Conservation (phyloP, 1,284 basidiomycete species). For the Trichosporon sp. region DNA sequence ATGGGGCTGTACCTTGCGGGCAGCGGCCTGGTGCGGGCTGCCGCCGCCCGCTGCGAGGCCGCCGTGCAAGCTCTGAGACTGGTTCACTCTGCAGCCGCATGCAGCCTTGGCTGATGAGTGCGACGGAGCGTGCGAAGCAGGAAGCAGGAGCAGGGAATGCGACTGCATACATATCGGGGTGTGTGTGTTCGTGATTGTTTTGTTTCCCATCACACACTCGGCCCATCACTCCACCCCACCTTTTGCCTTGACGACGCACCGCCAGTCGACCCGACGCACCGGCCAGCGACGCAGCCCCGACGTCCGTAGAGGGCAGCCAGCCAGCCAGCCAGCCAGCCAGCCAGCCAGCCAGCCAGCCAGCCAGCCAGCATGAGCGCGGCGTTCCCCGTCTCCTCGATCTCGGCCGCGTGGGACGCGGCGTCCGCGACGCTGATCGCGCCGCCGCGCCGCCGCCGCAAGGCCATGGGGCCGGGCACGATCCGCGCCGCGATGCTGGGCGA, state of each 20-base stretch:
- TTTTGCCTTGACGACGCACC: not conserved
- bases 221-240: not conserved
- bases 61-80: not conserved
- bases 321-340: not conserved
- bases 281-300: not conserved
- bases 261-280: not conserved
- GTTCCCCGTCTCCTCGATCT: not conserved
- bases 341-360: not conserved
- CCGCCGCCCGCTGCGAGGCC: too few species aligned
- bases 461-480: not conserved
- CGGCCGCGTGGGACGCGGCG: not conserved
- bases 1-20: not conserved
- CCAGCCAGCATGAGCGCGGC: not conserved
- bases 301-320: not conserved
- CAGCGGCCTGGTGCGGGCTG: too few species aligned
- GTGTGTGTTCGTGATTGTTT: not conserved
- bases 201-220: not conserved
- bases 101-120: not conserved
- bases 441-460: not conserved
- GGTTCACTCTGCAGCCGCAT: not conserved
- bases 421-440: not conserved
- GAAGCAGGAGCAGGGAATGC: too few species aligned
- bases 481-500: not conserved
- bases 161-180: not conserved
- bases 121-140: not conserved